A percentile compares a stretch with the other conserved stretches of the same genome.
Conservation (phyloP, 768 basidiomycete genomes). For the Suillus clintonianus region DNA sequence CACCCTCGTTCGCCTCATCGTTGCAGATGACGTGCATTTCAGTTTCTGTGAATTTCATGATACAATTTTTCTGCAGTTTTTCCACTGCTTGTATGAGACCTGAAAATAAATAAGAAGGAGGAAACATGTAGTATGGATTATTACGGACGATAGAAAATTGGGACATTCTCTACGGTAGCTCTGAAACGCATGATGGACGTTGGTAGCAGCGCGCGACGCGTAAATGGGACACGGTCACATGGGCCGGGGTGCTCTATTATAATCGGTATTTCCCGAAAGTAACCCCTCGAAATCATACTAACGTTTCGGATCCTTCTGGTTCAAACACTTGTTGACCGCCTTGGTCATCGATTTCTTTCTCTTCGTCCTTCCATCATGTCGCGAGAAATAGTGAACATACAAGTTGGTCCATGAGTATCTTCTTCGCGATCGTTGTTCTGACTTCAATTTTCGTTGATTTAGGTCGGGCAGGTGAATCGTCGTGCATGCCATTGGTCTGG, state of each 20-base stretch:
- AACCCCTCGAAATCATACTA: neutral
- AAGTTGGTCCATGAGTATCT: slow-evolving; percentile 44
- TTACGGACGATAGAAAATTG: slow-evolving; percentile 53
- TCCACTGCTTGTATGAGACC: slow-evolving; percentile 82
- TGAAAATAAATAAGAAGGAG: slow-evolving; percentile 29
- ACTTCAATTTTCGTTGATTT: slow-evolving; percentile 5
- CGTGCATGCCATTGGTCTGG: neutral
- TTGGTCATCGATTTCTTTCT: slow-evolving; percentile 14
- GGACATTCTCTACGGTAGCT: slow-evolving; percentile 57
- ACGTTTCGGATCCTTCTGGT: neutral
- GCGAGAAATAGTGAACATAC: slow-evolving; percentile 83
- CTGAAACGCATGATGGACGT: slow-evolving; percentile 61
- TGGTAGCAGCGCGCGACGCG: slow-evolving; percentile 12
- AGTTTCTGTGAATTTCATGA: slow-evolving; percentile 74
- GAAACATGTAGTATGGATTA: neutral
- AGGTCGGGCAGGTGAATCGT: slow-evolving; percentile 69
- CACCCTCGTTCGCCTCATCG: slow-evolving; percentile 75
- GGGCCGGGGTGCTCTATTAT: neutral
- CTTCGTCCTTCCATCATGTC: slow-evolving; percentile 47
- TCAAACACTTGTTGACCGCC: slow-evolving; percentile 5
- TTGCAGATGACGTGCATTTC: slow-evolving; percentile 86
- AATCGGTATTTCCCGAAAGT: neutral
- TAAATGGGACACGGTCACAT: slow-evolving; percentile 25
- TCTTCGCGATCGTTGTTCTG: neutral
- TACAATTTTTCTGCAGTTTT: slow-evolving; percentile 82